Conservation (phyloP, 306 rosid species). For the Trifolium pratense region DNA sequence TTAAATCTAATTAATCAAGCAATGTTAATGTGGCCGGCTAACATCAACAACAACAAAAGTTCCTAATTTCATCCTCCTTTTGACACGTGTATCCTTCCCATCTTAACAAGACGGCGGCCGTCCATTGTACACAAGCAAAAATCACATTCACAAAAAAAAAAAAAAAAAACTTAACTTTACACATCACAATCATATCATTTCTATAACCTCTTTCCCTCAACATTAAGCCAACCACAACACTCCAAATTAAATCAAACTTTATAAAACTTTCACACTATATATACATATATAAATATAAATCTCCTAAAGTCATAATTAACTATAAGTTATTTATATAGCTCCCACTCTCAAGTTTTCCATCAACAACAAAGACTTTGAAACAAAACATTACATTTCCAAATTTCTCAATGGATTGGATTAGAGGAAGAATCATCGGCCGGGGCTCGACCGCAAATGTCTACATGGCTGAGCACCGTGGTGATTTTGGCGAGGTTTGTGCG, state of each 20-base stretch:
- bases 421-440: slow-evolving; percentile 68
- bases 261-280: slow-evolving; percentile 19
- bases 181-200: slow-evolving; percentile 26
- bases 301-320: neutral
- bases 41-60: slow-evolving; percentile 28
- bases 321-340: neutral
- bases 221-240: slow-evolving; percentile 47
- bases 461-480: slow-evolving; percentile 37
- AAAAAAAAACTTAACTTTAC: slow-evolving; percentile 4
- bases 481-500: slow-evolving; percentile 54
- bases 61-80: slow-evolving; percentile 17
- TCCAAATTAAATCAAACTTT: slow-evolving; percentile 39
- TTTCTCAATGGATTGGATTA: slow-evolving; percentile 65
- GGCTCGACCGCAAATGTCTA: slow-evolving; percentile 87
- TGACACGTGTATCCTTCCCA: slow-evolving; percentile 63
- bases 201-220: slow-evolving; percentile 6
- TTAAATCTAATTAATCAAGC: slow-evolving; percentile 23
- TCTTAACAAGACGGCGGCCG: slow-evolving; percentile 62
- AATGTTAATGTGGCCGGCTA: slow-evolving; percentile 60
- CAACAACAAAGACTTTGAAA: neutral
- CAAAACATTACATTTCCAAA: too few species aligned
- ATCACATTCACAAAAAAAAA: slow-evolving; percentile 9
- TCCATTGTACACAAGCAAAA: slow-evolving; percentile 54
- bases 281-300: neutral
- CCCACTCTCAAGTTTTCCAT: slow-evolving; percentile 15